Evolutionary conservation across 768 basidiomycete genomes (phyloP).

Genomic region (Suillus luteus): DNA sequence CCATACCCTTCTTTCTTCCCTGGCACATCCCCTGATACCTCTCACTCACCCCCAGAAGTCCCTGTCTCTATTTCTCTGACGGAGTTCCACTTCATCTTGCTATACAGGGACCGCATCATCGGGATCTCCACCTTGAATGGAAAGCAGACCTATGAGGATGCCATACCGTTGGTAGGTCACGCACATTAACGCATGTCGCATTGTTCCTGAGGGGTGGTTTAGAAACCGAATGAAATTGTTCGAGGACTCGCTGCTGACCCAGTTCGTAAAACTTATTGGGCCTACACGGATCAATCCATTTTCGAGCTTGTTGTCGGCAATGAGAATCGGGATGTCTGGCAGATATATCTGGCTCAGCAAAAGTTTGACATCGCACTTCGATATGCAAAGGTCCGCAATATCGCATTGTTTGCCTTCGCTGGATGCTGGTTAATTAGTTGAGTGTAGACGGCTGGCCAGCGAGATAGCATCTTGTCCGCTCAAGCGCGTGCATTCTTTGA

Average conservation of each 20-base stretch:
- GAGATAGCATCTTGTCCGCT: slow-evolving; percentile 78
- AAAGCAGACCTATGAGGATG: slow-evolving; percentile 80
- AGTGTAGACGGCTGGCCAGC: slow-evolving; percentile 77
- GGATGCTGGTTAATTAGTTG: background rate
- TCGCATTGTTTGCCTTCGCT: background rate
- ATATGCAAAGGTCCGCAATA: slow-evolving; percentile 70
- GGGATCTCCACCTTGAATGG: slow-evolving; percentile 83
- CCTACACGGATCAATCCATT: slow-evolving; percentile 85
- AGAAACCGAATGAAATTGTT: slow-evolving; percentile 79
- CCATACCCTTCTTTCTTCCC: slow-evolving; percentile 62
- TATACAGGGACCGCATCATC: slow-evolving; percentile 77
- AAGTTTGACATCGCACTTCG: slow-evolving; percentile 78
- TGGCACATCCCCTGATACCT: slow-evolving; percentile 26
- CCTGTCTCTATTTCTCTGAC: slow-evolving; percentile 84
- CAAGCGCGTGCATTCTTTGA: slow-evolving; percentile 83
- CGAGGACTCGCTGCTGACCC: slow-evolving; percentile 82
- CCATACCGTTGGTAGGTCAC: slow-evolving; percentile 69
- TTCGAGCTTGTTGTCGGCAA: slow-evolving; percentile 85
- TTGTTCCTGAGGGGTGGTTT: slow-evolving; percentile 16
- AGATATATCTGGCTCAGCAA: slow-evolving; percentile 77
- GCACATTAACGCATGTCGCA: background rate
- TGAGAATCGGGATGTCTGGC: slow-evolving; percentile 95
- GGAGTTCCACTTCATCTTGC: slow-evolving; percentile 88
- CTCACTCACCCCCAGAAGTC: slow-evolving; percentile 35
- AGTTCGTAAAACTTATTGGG: slow-evolving; percentile 90